A percentile compares a stretch with the other conserved stretches of the same genome.
Evolutionary conservation across 495 filamentous ascomycete genomes (phyloP).

Genomic region (Neurospora tetraspora): DNA sequence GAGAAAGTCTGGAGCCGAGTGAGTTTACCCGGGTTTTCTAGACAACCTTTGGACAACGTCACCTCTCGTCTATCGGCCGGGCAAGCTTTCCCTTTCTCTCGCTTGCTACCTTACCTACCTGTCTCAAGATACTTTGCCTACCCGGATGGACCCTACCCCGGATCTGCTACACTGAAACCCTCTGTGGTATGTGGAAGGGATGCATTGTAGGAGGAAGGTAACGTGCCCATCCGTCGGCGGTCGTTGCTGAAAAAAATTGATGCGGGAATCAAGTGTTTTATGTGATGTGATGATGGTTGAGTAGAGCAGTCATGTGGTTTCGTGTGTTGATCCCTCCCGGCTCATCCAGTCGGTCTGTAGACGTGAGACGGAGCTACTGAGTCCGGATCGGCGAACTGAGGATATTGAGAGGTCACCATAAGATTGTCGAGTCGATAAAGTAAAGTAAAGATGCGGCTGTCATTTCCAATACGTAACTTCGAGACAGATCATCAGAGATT

Average conservation of each 20-base stretch:
- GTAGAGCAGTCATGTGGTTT: neutral
- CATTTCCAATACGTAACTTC: neutral
- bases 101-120: neutral
- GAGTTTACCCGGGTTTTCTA: neutral
- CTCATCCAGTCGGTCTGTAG: neutral
- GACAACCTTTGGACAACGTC: neutral
- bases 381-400: neutral
- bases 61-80: neutral
- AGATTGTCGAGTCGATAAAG: neutral
- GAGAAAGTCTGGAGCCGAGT: neutral
- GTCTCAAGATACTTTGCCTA: neutral
- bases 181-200: neutral
- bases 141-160: neutral
- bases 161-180: neutral
- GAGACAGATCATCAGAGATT: neutral
- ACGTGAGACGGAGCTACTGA: neutral
- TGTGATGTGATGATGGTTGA: neutral
- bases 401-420: neutral
- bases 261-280: neutral
- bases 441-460: neutral
- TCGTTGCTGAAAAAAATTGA: neutral
- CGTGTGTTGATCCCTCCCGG: neutral
- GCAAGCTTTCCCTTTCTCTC: neutral
- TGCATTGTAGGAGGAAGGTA: neutral
- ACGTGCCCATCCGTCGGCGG: neutral